Evolutionary conservation across 1,284 basidiomycete genomes (phyloP).

Genomic region (Chalciporus sp.): DNA sequence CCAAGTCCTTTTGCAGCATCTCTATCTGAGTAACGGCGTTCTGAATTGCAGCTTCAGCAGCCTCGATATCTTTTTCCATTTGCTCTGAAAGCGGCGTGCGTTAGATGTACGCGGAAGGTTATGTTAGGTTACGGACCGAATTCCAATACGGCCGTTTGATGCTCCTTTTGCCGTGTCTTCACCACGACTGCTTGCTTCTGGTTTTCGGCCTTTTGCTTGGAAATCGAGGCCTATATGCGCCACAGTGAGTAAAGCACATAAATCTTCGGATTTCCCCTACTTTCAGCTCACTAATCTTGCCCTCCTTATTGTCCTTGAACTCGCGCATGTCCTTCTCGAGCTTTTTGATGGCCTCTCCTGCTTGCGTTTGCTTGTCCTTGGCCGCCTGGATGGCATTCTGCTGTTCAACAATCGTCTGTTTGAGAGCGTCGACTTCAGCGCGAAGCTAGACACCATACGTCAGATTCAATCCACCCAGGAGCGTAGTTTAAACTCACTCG

Average conservation of each 20-base stretch:
- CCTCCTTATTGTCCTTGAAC: conserved; percentile 98
- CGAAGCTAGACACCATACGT: conserved; percentile 58
- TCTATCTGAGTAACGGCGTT: conserved; percentile 63
- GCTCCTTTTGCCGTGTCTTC: conserved; percentile 87
- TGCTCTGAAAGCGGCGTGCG: conserved; percentile 59
- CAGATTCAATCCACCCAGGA: not conserved
- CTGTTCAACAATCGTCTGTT: conserved; percentile 70
- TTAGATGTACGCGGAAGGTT: not conserved
- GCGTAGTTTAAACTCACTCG: conserved; percentile 53
- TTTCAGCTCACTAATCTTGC: conserved; percentile 94
- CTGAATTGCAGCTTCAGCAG: conserved; percentile 57
- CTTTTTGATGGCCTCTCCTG: conserved; percentile 79
- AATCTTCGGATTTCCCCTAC: conserved; percentile 42
- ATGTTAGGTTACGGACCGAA: conserved; percentile 58
- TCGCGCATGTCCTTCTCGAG: conserved; percentile 97
- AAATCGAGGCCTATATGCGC: conserved; percentile 60
- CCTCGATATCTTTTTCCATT: conserved; percentile 77
- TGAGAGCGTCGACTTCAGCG: conserved; percentile 76
- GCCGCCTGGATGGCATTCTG: conserved; percentile 66
- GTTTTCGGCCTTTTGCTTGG: conserved; percentile 78
- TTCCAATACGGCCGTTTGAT: conserved; percentile 87
- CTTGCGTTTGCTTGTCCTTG: conserved; percentile 76
- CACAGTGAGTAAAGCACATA: conserved; percentile 12
- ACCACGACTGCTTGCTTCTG: conserved; percentile 81
- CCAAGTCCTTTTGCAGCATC: conserved; percentile 67